phyloP scores from a whole-genome alignment of 1,284 basidiomycete genomes.

The Ustilago hordei region DNA sequence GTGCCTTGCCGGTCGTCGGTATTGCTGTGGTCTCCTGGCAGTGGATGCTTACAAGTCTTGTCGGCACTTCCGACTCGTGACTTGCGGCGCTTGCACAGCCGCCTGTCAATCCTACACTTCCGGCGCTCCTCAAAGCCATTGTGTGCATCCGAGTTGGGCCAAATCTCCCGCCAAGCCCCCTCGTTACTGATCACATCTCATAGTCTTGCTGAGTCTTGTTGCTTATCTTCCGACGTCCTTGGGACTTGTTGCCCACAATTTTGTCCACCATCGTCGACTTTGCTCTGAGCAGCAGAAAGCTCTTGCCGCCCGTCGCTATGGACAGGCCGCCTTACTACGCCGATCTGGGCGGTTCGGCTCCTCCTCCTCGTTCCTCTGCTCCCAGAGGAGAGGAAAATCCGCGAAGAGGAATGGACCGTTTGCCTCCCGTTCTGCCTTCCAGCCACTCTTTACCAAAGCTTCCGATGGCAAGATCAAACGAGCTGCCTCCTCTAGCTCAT shows the following conservation, averaged over 20 bases:
- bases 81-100: not conserved
- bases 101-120: not conserved
- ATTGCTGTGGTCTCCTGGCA: not conserved
- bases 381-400: constrained; percentile 13
- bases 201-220: not conserved
- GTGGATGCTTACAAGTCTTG: constrained; percentile 7
- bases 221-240: not conserved
- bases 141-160: not conserved
- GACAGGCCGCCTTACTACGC: constrained; percentile 39
- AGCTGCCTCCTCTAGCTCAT: constrained; percentile 9
- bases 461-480: constrained; percentile 14
- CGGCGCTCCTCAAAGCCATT: not conserved
- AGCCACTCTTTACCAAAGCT: constrained; percentile 23
- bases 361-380: constrained; percentile 12
- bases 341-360: constrained; percentile 22
- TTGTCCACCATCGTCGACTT: constrained; percentile 31
- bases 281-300: constrained; percentile 48
- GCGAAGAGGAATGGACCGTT: constrained; percentile 21
- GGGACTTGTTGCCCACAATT: constrained; percentile 42
- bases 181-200: not conserved
- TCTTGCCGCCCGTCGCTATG: constrained; percentile 32
- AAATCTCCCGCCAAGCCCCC: not conserved
- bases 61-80: constrained; percentile 9
- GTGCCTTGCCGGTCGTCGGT: constrained; percentile 14
- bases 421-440: constrained; percentile 29